Base-by-base conservation (phyloP, 139 green algal genomes). In the Micractinium sp. region DNA sequence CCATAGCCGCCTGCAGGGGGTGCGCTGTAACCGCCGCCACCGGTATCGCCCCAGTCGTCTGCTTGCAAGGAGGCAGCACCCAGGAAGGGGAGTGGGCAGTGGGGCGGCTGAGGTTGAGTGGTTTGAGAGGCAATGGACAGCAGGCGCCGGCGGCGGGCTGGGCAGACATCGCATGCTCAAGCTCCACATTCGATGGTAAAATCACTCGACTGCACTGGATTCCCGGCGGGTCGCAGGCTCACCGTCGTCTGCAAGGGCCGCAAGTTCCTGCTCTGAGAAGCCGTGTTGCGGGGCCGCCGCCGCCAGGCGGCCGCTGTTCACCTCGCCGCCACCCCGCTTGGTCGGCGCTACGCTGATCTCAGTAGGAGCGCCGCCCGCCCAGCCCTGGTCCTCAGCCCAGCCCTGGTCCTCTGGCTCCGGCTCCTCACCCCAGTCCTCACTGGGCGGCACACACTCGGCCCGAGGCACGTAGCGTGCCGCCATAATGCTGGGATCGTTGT, bases 31-130 rank as follows among this genome's bases (percentile, higher is more conserved):
- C 31, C 35, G 71, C 71, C 35, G 71, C 71, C 5, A 27, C 71
- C 31, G 71, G 63, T 73, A 33, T 77, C 71, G 71, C 71, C 78
- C 78, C 78, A 84, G 19, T 84, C 78, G 29, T 84, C 78, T 84
- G 78, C 47, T 15, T n/a, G 71, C 12, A 15, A 75, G 22, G n/a
- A 33, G 71, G 71, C 12, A 39, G 31, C 47, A 56, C 47, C 47
- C 47, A 56, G 47, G 47, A 56, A 56, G 47, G 18, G 31, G 3
- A 22, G 33, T 77, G 71, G 71, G 67, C 67, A 33, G 63, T 9
- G 63, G 47, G 47, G 47, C 47, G 47, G 47, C 9, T 5, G 47
- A 47, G 63, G 63, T 25, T 36, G 27, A 35, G 13, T 36, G 27
- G 15, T 15, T 38, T 20, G 63, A 73, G 23, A 12, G 63, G 20